These are phyloP conservation scores for Paramecium tetraurelia DNA, from an alignment of 73 alveolate genomes.

Conservation along the genomic window DNA sequence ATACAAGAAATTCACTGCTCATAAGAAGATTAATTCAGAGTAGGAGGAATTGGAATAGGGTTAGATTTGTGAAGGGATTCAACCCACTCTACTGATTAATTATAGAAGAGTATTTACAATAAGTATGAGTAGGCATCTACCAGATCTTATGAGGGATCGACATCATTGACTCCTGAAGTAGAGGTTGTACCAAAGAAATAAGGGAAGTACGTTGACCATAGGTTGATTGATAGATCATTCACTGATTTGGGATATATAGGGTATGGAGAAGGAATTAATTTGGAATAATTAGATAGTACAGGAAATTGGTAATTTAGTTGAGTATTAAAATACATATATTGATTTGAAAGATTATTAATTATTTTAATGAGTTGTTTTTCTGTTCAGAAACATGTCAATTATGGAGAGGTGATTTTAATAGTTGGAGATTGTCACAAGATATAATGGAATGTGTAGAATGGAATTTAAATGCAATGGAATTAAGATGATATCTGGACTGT, in stretches of 20 bases:
- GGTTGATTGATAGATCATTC: not conserved
- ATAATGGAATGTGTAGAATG: not conserved
- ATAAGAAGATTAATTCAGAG: not conserved
- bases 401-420: not conserved
- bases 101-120: not conserved
- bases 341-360: not conserved
- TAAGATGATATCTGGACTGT: slow-evolving; percentile 14
- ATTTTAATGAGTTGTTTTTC: not conserved
- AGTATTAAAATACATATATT: not conserved
- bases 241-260: not conserved
- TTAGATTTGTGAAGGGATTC: not conserved
- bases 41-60: not conserved
- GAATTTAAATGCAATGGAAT: slow-evolving; percentile 45
- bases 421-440: slow-evolving; percentile 14
- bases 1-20: not conserved
- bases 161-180: not conserved
- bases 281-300: slow-evolving; percentile 22
- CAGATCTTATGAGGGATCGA: slow-evolving; percentile 28
- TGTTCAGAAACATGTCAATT: slow-evolving; percentile 19
- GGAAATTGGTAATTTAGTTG: slow-evolving; percentile 35
- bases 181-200: not conserved
- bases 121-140: slow-evolving; percentile 15
- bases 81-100: not conserved
- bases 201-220: slow-evolving; percentile 7
- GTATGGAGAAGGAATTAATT: not conserved